phyloP scores from a whole-genome alignment of 2,329 filamentous ascomycete species.

The Macrophomina phaseolina region DNA sequence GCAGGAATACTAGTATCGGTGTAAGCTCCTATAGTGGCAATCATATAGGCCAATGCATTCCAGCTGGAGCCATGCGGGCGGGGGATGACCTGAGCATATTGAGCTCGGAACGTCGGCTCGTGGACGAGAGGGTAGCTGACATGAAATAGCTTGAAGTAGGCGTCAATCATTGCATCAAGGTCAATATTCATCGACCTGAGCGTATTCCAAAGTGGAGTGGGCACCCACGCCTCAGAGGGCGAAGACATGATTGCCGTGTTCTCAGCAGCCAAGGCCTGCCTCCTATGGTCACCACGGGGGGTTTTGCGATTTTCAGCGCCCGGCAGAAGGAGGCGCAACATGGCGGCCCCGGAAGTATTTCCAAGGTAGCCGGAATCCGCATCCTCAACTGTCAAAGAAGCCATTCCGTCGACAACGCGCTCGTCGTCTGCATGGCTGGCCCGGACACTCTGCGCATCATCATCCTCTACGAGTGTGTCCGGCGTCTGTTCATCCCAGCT shows the following conservation, averaged over 20 bases:
- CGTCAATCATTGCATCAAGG: slow-evolving; percentile 42
- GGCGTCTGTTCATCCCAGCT: slow-evolving; percentile 36
- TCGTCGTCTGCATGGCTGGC: slow-evolving; percentile 28
- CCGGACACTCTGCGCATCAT: slow-evolving; percentile 19
- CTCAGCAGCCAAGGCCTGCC: slow-evolving; percentile 1
- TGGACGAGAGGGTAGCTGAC: slow-evolving; percentile 55
- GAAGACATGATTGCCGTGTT: background rate
- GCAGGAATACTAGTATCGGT: slow-evolving; percentile 48
- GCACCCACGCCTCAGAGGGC: slow-evolving; percentile 3
- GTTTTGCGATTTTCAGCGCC: slow-evolving; percentile 24
- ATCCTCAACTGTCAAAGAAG: slow-evolving; percentile 40
- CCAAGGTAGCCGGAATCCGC: slow-evolving; percentile 53
- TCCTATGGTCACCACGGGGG: slow-evolving; percentile 28
- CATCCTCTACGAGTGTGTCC: slow-evolving; percentile 21
- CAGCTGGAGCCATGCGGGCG: slow-evolving; percentile 50
- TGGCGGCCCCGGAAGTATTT: slow-evolving; percentile 53
- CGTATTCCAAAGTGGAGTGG: slow-evolving; percentile 12
- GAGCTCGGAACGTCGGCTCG: slow-evolving; percentile 54
- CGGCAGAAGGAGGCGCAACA: slow-evolving; percentile 44
- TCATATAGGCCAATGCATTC: slow-evolving; percentile 54
- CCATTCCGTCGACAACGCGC: slow-evolving; percentile 39
- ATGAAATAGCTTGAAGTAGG: slow-evolving; percentile 56
- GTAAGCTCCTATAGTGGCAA: slow-evolving; percentile 54
- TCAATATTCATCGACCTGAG: background rate
- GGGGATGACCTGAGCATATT: slow-evolving; percentile 52